Base-by-base conservation (phyloP, 306 rosid species). In the Castanopsis chinensis region DNA sequence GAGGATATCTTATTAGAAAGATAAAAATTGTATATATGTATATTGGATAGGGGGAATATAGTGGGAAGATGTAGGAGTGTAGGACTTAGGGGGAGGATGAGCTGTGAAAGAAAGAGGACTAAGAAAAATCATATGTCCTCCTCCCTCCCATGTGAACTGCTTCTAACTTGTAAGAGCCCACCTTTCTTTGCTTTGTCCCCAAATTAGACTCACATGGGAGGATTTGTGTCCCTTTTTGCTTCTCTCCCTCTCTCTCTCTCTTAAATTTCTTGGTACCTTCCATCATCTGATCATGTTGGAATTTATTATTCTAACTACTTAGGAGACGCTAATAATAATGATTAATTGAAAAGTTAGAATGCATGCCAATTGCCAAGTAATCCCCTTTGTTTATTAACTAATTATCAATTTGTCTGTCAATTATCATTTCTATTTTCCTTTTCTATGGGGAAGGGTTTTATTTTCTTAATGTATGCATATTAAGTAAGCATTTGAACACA, bases 91-190 rank as follows among this genome's bases (percentile, higher is more conserved):
- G 82, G 85, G 77, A 72, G 73, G 76, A 86, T 89, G 97, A 91
- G 97, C 93, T 93, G 98, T 91, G 93, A 87, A 82, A 68, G 63
- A 74, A 79, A 85, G 88, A 77, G 85, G 41, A 71, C 1, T 70
- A 43, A 81, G 76, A 18, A 79, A 97, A 93, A 91, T 90, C 83
- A 88, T 41, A 41, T 91, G 78, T 83, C 87, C 80, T 84, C 84
- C 79, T 82, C 76, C 74, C 52, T 8, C 87, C 98, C 98, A 94
- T 92, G 98, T 94, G 98, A 92, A 79, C 75, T 88, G 86, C 76
- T 83, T 81, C 78, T 58, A 83, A 77, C 74, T 83, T 81, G 78
- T 54, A 83, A 77, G 86, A 88, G 88, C 79, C 81, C 85, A 82
- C 86, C 93, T 83, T 87, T 81, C 83, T 82, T 87, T 90, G 88